These are phyloP conservation scores for Phyllosticta citrichinensis DNA, from an alignment of 2,329 filamentous ascomycete genomes.

Conservation along the genomic window DNA sequence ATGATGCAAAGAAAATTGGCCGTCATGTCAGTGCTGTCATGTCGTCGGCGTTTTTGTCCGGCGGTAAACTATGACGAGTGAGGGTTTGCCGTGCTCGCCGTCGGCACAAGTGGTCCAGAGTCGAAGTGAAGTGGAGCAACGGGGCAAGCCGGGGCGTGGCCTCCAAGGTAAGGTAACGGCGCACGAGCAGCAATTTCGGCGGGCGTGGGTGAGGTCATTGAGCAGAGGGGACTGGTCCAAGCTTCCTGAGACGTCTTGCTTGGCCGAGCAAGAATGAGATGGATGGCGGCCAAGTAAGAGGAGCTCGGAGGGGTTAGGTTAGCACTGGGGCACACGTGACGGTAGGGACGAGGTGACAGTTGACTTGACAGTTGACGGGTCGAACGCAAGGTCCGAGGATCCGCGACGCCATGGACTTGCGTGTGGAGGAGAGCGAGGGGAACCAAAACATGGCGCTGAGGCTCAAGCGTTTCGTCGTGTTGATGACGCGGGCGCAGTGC, in stretches of 20 bases:
- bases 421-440: background rate
- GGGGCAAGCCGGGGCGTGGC: background rate
- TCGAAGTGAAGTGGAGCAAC: too few species aligned
- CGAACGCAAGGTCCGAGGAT: background rate
- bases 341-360: background rate
- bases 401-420: background rate
- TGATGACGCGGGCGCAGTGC: background rate
- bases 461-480: background rate
- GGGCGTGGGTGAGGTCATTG: background rate
- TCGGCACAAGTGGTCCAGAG: too few species aligned
- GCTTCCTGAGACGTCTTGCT: background rate
- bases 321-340: background rate
- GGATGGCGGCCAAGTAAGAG: background rate
- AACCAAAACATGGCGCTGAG: background rate
- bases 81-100: too few species aligned
- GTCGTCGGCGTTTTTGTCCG: background rate
- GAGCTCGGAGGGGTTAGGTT: background rate
- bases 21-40: background rate
- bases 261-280: background rate
- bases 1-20: background rate
- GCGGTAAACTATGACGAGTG: too few species aligned
- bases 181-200: constrained; percentile 6
- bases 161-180: background rate
- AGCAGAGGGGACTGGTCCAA: background rate
- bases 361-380: background rate